phyloP scores from a whole-genome alignment of 257 asterid species.

The Ajuga chamaepitys region DNA sequence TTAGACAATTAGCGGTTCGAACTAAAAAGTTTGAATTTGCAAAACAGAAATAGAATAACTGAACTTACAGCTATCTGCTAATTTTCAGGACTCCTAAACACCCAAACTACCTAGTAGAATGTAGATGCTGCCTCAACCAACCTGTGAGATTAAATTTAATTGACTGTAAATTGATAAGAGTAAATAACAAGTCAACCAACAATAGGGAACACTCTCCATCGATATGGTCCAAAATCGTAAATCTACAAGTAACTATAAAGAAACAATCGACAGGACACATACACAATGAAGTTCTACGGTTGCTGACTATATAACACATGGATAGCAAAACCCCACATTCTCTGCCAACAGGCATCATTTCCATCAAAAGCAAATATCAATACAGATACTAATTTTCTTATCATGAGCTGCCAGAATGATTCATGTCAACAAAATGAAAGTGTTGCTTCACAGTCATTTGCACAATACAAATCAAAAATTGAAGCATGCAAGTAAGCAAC shows the following conservation, averaged over 20 bases:
- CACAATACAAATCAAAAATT: background rate
- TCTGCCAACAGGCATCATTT: background rate
- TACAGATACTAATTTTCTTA: background rate
- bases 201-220: background rate
- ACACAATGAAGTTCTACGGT: background rate
- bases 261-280: background rate
- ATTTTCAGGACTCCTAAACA: background rate
- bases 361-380: background rate
- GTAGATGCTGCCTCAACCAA: background rate
- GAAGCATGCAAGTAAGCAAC: background rate
- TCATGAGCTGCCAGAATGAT: background rate
- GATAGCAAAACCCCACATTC: background rate
- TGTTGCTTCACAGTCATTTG: background rate
- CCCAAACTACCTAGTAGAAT: background rate
- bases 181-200: background rate
- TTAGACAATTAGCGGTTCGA: background rate
- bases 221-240: background rate
- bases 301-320: background rate
- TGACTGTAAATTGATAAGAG: background rate
- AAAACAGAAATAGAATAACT: background rate
- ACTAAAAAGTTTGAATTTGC: background rate
- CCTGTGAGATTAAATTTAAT: too few relatives aligned
- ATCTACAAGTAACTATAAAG: background rate
- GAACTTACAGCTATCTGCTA: background rate
- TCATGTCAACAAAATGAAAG: slow-evolving; percentile 1